phyloP scores from a whole-genome alignment of 352 stramenopile species.

The Elongisporangium prolatum region DNA sequence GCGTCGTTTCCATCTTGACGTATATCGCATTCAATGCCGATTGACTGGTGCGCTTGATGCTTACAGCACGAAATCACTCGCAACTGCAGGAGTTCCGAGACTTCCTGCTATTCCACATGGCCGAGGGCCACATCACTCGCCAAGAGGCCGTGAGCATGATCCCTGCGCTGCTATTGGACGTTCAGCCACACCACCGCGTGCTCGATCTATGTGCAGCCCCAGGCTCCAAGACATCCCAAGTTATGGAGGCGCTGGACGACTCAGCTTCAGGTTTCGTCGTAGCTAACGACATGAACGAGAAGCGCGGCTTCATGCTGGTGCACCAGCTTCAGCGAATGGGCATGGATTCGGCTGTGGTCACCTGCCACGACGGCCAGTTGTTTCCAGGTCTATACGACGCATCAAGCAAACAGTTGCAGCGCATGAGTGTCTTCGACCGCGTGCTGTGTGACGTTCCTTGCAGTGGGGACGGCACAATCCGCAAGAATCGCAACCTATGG shows the following conservation, averaged over 20 bases:
- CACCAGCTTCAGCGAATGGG: conserved; percentile 86
- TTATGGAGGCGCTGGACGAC: conserved; percentile 83
- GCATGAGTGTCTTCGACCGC: conserved; percentile 91
- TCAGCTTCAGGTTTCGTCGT: conserved; percentile 82
- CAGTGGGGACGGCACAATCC: conserved; percentile 96
- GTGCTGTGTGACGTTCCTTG: conserved; percentile 98
- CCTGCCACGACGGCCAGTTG: conserved; percentile 89
- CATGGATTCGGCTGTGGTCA: conserved; percentile 86
- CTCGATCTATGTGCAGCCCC: conserved; percentile 90
- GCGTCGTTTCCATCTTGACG: neutral
- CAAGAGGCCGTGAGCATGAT: conserved; percentile 99
- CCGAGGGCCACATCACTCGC: conserved; percentile 89
- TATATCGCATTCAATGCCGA: neutral
- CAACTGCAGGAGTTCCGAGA: conserved; percentile 85
- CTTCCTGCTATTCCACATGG: conserved; percentile 91
- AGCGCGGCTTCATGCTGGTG: conserved; percentile 96
- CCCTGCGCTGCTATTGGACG: conserved; percentile 94
- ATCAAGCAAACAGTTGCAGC: conserved; percentile 16
- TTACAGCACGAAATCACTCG: conserved; percentile 41
- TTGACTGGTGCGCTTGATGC: neutral
- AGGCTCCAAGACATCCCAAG: conserved; percentile 97
- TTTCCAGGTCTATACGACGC: conserved; percentile 88
- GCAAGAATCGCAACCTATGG: conserved; percentile 96
- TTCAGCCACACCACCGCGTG: conserved; percentile 78
- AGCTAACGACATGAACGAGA: conserved; percentile 94